Base-by-base conservation (phyloP, 805 yeast genomes). In the Candida cerambycidarum region DNA sequence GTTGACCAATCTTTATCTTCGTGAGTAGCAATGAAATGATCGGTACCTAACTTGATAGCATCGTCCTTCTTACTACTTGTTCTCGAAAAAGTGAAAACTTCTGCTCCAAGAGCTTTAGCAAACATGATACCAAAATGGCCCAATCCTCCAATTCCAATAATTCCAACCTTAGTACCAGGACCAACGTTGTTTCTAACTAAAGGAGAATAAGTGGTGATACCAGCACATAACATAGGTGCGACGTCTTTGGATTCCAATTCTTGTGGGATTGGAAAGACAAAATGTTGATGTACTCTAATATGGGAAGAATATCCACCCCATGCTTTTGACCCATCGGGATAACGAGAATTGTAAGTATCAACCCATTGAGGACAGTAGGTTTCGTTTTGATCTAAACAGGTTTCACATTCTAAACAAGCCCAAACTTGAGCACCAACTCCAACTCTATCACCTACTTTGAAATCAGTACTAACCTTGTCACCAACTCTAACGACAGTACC, bases 381-480 rank as follows among this genome's bases (percentile, higher is more conserved):
- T 45, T 71, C 71, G 47, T 62, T 58, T 38, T 58, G 56, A 23
- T 43, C 24, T n/a, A 51, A 31, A 53, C 79, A 87, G 55, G 79
- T 70, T 37, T 69, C 55, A 65, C 95, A 87, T 12, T 75, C 65
- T 42, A 71, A 61, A 67, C 95, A 86, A 29, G 85, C 68, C 44
- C 65, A 67, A 18, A 74, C 69, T 56, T 78, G 82, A 18, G 93
- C 92, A 53, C 95, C 95, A 38, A 85, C 75, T 42, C 92, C 95
- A 19, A 85, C 93, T 50, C 88, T 71, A 51, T 87, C 83, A 42
- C 95, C 95, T 14, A 82, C 59, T 57, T 71, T 77, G 66, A 63
- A 72, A 3, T 10, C 19, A 3, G 41, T 7, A 59, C 57, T 13
- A 50, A 85, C 79, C 27, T 75, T 65, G n/a, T 69, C 52, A 41